A percentile compares a stretch with the other conserved stretches of the same genome.
These are phyloP conservation scores for Aspergillus pseudoviridinutans DNA, from an alignment of 2,329 filamentous ascomycete genomes.

Conservation along the genomic window DNA sequence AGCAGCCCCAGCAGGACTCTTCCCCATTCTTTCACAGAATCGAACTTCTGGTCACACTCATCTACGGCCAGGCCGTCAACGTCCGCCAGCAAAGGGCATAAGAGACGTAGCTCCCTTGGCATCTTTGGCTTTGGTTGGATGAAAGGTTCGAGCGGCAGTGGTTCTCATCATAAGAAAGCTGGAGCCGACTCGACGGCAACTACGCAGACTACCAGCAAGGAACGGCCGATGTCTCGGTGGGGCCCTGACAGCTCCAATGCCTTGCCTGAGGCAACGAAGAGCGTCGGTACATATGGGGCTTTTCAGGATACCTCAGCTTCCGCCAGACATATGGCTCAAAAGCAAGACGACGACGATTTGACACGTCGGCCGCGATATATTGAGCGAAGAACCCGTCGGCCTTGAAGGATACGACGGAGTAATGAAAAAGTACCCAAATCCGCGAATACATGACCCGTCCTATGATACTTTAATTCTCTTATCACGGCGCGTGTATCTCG, in stretches of 20 bases:
- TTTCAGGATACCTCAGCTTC: constrained; percentile 14
- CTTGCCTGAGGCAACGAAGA: constrained; percentile 5
- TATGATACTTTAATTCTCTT: not conserved
- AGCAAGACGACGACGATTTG: constrained; percentile 11
- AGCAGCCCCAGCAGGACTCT: constrained; percentile 11
- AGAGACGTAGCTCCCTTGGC: constrained; percentile 35
- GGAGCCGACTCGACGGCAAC: constrained; percentile 8
- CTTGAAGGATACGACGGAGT: constrained; percentile 4
- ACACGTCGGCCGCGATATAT: constrained; percentile 28
- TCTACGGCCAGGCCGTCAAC: constrained; percentile 20
- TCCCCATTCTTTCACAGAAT: constrained; percentile 27
- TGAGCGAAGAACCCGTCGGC: constrained; percentile 25
- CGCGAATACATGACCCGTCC: not conserved
- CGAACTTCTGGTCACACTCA: constrained; percentile 15
- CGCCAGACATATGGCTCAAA: constrained; percentile 7
- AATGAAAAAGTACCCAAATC: not conserved
- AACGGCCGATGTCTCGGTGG: constrained; percentile 13
- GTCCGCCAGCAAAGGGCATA: constrained; percentile 30
- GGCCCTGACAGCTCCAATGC: constrained; percentile 11
- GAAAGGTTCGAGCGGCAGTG: constrained; percentile 28
- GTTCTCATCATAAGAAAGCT: constrained; percentile 17
- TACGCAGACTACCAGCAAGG: constrained; percentile 5
- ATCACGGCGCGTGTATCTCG: not conserved
- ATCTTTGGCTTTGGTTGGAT: constrained; percentile 41
- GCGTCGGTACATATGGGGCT: constrained; percentile 3